A percentile compares a stretch with the other conserved stretches of the same genome.
Evolutionary conservation across 2,329 filamentous ascomycete genomes (phyloP).

Genomic region (Biscogniauxia sp.): DNA sequence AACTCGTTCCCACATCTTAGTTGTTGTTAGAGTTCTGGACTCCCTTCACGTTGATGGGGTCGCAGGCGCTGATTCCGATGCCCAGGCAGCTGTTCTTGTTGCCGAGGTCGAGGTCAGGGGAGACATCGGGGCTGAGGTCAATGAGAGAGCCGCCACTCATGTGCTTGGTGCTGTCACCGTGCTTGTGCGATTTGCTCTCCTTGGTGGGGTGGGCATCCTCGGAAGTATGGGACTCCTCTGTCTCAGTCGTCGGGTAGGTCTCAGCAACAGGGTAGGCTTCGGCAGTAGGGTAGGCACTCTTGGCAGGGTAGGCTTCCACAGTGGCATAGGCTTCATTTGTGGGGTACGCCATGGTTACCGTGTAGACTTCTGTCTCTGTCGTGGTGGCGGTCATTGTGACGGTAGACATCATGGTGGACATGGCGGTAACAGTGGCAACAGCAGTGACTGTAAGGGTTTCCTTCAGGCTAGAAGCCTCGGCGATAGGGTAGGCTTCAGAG

Average conservation of each 20-base stretch:
- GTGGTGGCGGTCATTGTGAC: too few species aligned
- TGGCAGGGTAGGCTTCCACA: neutral
- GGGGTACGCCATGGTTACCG: too few species aligned
- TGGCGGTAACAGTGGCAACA: too few species aligned
- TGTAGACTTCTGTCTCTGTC: too few species aligned
- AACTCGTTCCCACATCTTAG: neutral
- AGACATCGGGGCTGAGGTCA: constrained; percentile 15
- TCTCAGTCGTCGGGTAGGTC: too few species aligned
- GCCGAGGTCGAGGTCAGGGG: constrained; percentile 14
- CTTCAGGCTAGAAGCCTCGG: neutral
- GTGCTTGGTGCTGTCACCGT: neutral
- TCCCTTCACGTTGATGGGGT: constrained; percentile 23
- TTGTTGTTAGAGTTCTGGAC: constrained; percentile 14
- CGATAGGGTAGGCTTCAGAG: neutral
- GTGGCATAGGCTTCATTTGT: neutral
- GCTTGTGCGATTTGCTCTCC: neutral
- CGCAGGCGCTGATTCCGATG: constrained; percentile 24
- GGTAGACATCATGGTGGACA: too few species aligned
- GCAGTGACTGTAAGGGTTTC: too few species aligned
- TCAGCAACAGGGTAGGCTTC: too few species aligned
- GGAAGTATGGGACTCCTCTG: neutral
- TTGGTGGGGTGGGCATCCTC: neutral
- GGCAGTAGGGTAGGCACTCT: too few species aligned
- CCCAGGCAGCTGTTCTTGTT: constrained; percentile 23
- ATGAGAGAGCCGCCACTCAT: constrained; percentile 7